Base-by-base conservation (phyloP, 495 filamentous ascomycete species). In the Penicillium herquei region DNA sequence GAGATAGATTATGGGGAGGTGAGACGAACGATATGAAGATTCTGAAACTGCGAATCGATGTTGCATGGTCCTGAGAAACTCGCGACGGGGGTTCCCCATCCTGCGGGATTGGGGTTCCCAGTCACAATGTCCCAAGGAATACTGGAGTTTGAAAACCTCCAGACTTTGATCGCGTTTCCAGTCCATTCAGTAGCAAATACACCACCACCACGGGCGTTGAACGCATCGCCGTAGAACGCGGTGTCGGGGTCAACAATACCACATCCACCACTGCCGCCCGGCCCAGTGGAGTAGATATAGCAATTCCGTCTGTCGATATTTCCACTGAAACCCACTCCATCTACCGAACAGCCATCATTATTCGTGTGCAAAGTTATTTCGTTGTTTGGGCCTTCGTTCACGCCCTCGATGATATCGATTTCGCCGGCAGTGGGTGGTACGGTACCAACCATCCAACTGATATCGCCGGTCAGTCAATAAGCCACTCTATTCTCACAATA, bases 361-460 rank as follows among this genome's bases (percentile, higher is more conserved):
- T 73, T 76, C 32, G 86, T 89, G 75, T 90, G 87, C 2, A 89
- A 75, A 35, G 85, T 81, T 75, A 89, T 83, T 32, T 78, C 70
- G 67, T 88, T 87, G 21, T 69, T 68, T 31, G 72, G 60, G n/a
- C 74, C 65, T 21, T 70, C 63, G 73, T 88, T 87, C 46, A 85
- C 83, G 37, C 85, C 83, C 68, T 91, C 87, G 72, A 92, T 86
- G 41, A 91, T 78, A 54, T 90, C 87, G 59, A 89, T 85, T 64
- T 90, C 86, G 51, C 87, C 87, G 57, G 83, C 75, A 13, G 68
- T 66, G 18, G 87, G 87, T 86, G 86, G 89, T 73, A 82, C 74
- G 32, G 66, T 57, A 49, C 81, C 82, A 40, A 81, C 66, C 54
- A 79, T 73, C 76, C 78, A 82, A 70, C 76, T 26, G 4, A 26